Percentiles rank a stretch among this genome's conserved stretches.
phyloP scores from a whole-genome alignment of 805 yeast species.

The Starmera quercuum region DNA sequence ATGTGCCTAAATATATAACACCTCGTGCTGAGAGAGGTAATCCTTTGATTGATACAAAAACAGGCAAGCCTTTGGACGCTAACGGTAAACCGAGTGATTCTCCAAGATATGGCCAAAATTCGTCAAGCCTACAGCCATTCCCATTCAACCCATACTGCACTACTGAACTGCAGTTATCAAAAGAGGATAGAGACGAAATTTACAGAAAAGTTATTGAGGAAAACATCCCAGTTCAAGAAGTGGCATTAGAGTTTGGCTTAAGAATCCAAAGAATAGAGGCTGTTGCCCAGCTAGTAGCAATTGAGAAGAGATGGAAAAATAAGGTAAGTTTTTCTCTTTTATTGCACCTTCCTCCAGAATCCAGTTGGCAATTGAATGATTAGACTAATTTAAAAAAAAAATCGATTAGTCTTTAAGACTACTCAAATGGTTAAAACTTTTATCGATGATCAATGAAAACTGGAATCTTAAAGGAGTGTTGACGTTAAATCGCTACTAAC shows the following conservation, averaged over 20 bases:
- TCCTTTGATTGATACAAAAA: conserved; percentile 25
- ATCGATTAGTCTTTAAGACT: conserved; percentile 84
- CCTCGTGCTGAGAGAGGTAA: conserved; percentile 41
- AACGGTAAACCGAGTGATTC: conserved; percentile 8
- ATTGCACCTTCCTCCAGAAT: background rate
- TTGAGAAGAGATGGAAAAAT: conserved; percentile 56
- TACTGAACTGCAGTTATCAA: conserved; percentile 56
- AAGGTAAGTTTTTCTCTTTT: conserved; percentile 40
- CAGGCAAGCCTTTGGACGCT: conserved; percentile 22
- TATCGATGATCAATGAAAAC: conserved; percentile 16
- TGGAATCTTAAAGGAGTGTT: too few relatives aligned
- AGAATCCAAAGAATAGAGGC: conserved; percentile 88
- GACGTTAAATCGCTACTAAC: too few relatives aligned
- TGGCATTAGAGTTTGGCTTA: conserved; percentile 72
- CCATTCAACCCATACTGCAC: conserved; percentile 65
- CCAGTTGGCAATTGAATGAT: conserved; percentile 33
- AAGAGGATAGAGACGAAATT: conserved; percentile 52
- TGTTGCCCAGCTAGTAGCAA: conserved; percentile 54
- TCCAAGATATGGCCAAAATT: conserved; percentile 4
- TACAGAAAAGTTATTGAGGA: conserved; percentile 45
- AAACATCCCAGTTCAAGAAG: conserved; percentile 55
- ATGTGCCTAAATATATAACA: conserved; percentile 64
- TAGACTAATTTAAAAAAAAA: conserved; percentile 32
- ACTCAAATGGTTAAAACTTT: conserved; percentile 41
- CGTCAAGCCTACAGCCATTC: conserved; percentile 77